Percentiles rank a stretch among this genome's conserved stretches.
Conservation (phyloP, 2,329 filamentous ascomycete genomes). For the Pseudogymnoascus sp. region DNA sequence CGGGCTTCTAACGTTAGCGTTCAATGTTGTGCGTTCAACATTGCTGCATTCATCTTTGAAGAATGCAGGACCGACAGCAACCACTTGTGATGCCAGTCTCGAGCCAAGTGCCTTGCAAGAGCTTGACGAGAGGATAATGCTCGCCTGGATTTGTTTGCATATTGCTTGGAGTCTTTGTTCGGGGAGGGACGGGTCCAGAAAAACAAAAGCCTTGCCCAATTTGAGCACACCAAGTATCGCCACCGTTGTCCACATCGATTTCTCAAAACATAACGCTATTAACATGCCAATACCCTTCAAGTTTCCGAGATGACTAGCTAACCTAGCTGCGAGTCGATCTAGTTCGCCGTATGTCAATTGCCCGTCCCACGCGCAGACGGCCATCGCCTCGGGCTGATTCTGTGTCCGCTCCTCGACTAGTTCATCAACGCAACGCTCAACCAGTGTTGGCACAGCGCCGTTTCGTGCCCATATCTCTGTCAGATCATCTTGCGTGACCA, state of each 20-base stretch:
- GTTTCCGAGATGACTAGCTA: too few species aligned
- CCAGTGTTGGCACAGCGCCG: too few species aligned
- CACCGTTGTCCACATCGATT: conserved; percentile 21
- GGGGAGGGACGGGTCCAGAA: conserved; percentile 24
- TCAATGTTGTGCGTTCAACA: not conserved
- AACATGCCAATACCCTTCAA: too few species aligned
- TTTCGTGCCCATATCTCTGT: too few species aligned
- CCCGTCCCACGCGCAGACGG: too few species aligned
- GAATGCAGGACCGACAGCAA: not conserved
- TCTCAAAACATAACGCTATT: conserved; percentile 16
- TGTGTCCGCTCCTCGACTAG: too few species aligned
- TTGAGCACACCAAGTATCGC: conserved; percentile 25
- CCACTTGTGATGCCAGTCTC: not conserved
- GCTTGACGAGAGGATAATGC: not conserved
- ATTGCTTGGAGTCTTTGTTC: not conserved
- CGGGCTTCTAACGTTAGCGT: not conserved
- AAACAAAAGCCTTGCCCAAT: conserved; percentile 26
- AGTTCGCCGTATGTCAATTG: too few species aligned
- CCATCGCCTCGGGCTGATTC: too few species aligned
- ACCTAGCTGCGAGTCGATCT: too few species aligned
- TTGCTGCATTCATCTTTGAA: not conserved
- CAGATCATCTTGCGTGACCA: too few species aligned
- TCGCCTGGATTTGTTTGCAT: not conserved
- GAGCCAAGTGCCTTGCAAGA: not conserved
- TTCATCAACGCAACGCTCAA: too few species aligned